Percentiles rank a stretch among this genome's conserved stretches.
These are phyloP conservation scores for Zygoascus biomembranicola DNA, from an alignment of 805 yeast genomes.

Conservation along the genomic window DNA sequence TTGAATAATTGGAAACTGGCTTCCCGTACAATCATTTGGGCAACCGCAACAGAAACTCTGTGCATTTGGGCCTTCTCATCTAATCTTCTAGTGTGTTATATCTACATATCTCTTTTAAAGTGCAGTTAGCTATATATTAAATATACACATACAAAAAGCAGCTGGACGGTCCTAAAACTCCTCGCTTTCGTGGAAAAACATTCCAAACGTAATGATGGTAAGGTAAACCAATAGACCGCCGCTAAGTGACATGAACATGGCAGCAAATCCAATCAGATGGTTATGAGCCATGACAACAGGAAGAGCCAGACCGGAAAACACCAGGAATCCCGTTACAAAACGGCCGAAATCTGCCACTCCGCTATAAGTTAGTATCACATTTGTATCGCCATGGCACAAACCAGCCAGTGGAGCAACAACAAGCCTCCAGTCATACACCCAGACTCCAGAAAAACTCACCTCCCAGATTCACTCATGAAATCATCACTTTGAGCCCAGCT, in stretches of 20 bases:
- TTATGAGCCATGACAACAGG: constrained; percentile 76
- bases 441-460: constrained; percentile 27
- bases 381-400: too few species aligned
- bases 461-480: constrained; percentile 50
- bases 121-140: too few species aligned
- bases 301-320: constrained; percentile 64
- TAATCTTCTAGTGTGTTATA: too few species aligned
- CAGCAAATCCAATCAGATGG: constrained; percentile 56
- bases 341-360: constrained; percentile 69
- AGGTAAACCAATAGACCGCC: constrained; percentile 84
- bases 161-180: constrained; percentile 25
- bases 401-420: too few species aligned
- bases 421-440: not conserved
- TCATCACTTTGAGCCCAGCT: constrained; percentile 42
- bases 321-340: constrained; percentile 67
- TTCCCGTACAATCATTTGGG: too few species aligned
- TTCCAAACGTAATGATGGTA: constrained; percentile 73
- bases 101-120: too few species aligned
- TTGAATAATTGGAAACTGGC: too few species aligned
- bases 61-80: too few species aligned
- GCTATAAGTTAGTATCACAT: constrained; percentile 18
- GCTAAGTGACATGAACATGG: constrained; percentile 63
- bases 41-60: too few species aligned
- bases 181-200: constrained; percentile 58
- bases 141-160: too few species aligned